Percentiles rank a stretch among this genome's conserved stretches.
phyloP scores from a whole-genome alignment of 129 eudicot species.

The Sambucus nigra region DNA sequence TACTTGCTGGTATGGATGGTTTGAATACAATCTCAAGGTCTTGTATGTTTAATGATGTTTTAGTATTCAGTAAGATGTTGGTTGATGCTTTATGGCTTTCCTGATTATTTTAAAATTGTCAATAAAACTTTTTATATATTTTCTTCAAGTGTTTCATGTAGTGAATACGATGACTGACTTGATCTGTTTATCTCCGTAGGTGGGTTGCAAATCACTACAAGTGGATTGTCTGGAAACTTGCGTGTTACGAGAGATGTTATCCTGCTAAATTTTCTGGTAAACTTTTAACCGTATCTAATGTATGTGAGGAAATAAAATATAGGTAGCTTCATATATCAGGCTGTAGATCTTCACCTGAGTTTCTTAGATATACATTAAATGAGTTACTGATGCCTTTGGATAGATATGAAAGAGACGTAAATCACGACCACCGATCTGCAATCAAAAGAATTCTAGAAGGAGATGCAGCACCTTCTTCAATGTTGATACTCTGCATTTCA shows the following conservation, averaged over 20 bases:
- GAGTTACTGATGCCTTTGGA: constrained; percentile 4
- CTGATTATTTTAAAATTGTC: constrained; percentile 3
- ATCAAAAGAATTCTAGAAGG: constrained; percentile 84
- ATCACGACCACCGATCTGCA: constrained; percentile 85
- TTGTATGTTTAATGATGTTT: constrained; percentile 1
- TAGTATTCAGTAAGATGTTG: background rate
- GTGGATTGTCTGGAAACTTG: constrained; percentile 98
- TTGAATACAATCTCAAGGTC: no score
- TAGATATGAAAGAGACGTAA: constrained; percentile 91
- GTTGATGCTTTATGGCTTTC: background rate
- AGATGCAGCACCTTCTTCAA: constrained; percentile 78
- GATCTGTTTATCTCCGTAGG: constrained; percentile 27
- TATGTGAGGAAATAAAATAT: constrained; percentile 74
- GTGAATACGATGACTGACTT: constrained; percentile 4
- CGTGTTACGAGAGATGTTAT: constrained; percentile 81
- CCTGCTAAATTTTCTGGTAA: constrained; percentile 48
- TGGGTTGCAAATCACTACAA: constrained; percentile 90
- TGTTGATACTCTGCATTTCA: constrained; percentile 79
- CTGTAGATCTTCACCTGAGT: constrained; percentile 2
- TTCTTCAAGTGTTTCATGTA: constrained; percentile 5
- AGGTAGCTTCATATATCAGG: constrained; percentile 33
- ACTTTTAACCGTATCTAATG: constrained; percentile 53
- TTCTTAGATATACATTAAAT: constrained; percentile 1
- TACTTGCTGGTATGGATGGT: no score
- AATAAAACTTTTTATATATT: background rate